A percentile compares a stretch with the other conserved stretches of the same genome.
Conservation (phyloP, 164 flowering plant genomes). For the Liriodendron chinense region DNA sequence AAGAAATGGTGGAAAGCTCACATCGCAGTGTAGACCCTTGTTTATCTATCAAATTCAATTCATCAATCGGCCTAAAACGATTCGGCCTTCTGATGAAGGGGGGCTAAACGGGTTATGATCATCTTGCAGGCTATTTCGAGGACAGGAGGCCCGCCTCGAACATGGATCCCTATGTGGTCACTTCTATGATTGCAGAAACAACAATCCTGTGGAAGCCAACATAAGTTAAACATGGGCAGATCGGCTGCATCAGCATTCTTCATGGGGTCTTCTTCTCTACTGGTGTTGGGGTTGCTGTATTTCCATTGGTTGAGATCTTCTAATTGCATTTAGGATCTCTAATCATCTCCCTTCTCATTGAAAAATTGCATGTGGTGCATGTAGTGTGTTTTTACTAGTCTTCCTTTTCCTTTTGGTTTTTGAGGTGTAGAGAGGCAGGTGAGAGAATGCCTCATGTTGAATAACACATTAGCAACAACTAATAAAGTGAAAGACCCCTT, state of each 20-base stretch:
- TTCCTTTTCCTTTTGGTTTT: neutral
- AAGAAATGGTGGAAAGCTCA: no score
- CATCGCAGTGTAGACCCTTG: no score
- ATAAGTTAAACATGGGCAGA: neutral
- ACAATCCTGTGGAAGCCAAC: conserved; percentile 36
- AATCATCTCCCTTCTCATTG: neutral
- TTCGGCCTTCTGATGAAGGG: neutral
- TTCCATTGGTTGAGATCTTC: neutral
- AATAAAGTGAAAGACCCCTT: no score
- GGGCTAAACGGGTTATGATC: neutral
- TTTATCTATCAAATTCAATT: no score
- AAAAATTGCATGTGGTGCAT: neutral
- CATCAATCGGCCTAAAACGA: no score
- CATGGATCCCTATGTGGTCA: conserved; percentile 43
- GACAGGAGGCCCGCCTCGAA: conserved; percentile 49
- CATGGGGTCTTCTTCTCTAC: neutral
- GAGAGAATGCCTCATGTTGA: no score
- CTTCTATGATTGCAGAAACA: conserved; percentile 40
- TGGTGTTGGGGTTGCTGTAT: no score
- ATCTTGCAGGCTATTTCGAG: conserved; percentile 34
- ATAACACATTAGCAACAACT: no score
- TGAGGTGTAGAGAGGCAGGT: no score
- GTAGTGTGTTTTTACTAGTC: neutral
- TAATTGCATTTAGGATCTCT: neutral
- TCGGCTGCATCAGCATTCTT: neutral